Conservation (phyloP, 768 basidiomycete genomes). For the Mycena vulgaris region DNA sequence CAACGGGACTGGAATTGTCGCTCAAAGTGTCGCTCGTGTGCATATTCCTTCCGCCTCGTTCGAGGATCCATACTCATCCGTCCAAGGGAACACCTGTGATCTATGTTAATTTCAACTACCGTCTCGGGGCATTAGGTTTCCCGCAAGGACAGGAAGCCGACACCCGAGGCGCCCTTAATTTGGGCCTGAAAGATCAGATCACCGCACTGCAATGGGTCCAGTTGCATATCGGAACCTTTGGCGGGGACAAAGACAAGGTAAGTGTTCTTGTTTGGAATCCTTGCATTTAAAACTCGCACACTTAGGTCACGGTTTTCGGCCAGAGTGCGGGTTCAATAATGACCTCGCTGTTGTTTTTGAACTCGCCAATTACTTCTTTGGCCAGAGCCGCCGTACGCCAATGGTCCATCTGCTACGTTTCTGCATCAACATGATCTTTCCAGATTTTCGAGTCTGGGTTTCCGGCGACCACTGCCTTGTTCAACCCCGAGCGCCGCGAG, state of each 20-base stretch:
- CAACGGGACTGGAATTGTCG: slow-evolving; percentile 39
- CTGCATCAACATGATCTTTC: background rate
- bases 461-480: slow-evolving; percentile 45
- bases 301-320: slow-evolving; percentile 49
- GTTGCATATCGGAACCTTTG: slow-evolving; percentile 67
- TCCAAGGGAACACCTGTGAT: slow-evolving; percentile 55
- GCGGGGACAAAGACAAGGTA: slow-evolving; percentile 65
- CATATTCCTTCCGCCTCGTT: background rate
- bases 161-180: slow-evolving; percentile 52
- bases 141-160: slow-evolving; percentile 57
- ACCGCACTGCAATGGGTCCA: slow-evolving; percentile 66
- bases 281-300: slow-evolving; percentile 40
- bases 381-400: slow-evolving; percentile 49
- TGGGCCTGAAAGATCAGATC: slow-evolving; percentile 59
- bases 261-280: background rate
- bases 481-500: slow-evolving; percentile 46
- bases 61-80: slow-evolving; percentile 38
- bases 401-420: background rate
- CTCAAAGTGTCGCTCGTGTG: slow-evolving; percentile 27
- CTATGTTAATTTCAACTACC: slow-evolving; percentile 64
- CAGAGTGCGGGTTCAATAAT: slow-evolving; percentile 39
- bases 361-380: slow-evolving; percentile 43
- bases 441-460: slow-evolving; percentile 62
- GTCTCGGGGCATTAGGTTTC: slow-evolving; percentile 64
- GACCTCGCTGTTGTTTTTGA: slow-evolving; percentile 11